Percentiles rank a stretch among this genome's conserved stretches.
Evolutionary conservation across 2,329 filamentous ascomycete species (phyloP).

Genomic region (Orbilia brochopaga): DNA sequence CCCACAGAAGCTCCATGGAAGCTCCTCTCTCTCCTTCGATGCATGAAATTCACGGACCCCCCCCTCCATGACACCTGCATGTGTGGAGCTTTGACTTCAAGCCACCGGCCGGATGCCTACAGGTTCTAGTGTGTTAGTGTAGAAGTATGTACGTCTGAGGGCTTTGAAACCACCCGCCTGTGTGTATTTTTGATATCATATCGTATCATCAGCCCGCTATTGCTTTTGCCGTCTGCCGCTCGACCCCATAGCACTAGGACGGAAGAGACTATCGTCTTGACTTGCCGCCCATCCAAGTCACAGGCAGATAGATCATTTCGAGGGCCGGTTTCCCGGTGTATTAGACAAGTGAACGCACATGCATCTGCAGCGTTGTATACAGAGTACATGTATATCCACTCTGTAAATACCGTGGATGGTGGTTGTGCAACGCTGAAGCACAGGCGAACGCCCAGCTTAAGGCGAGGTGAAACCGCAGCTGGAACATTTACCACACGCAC

Average conservation of each 20-base stretch:
- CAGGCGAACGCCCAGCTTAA: conserved; percentile 43
- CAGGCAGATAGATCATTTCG: conserved; percentile 28
- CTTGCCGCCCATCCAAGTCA: conserved; percentile 11
- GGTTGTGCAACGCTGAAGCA: conserved; percentile 31
- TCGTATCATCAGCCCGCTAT: conserved; percentile 19
- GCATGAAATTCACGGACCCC: conserved; percentile 27
- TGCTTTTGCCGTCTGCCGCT: conserved; percentile 15
- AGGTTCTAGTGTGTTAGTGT: neutral
- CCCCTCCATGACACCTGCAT: conserved; percentile 24
- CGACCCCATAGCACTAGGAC: too few species aligned
- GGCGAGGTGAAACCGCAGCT: conserved; percentile 50
- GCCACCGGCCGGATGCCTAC: conserved; percentile 40
- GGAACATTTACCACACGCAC: conserved; percentile 50
- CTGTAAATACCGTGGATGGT: neutral
- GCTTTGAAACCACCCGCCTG: conserved; percentile 20
- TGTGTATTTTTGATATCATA: conserved; percentile 13
- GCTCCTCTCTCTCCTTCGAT: conserved; percentile 25
- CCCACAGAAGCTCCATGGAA: conserved; percentile 32
- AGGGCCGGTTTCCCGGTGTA: neutral
- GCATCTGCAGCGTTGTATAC: neutral
- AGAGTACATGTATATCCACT: neutral
- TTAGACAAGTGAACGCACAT: neutral
- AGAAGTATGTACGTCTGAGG: neutral
- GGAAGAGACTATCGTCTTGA: too few species aligned
- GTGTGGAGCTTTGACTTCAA: conserved; percentile 26